phyloP scores from a whole-genome alignment of 1,139 yeast genomes.

The Geotrichum fermentans region DNA sequence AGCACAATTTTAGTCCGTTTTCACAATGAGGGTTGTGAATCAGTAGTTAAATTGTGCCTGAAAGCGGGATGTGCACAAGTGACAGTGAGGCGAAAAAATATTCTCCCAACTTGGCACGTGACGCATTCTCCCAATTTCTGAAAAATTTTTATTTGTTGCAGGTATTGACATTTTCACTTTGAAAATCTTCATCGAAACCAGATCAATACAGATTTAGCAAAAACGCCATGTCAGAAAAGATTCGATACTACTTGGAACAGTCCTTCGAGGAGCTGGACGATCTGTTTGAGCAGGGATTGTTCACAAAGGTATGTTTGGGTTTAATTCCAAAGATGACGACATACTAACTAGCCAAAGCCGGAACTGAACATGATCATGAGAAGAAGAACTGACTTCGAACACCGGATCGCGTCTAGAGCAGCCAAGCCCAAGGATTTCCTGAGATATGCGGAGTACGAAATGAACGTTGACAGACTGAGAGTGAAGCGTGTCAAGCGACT shows the following conservation, averaged over 20 bases:
- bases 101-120: too few species aligned
- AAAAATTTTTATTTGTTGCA: too few species aligned
- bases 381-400: slow-evolving; percentile 93
- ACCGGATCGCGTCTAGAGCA: slow-evolving; percentile 80
- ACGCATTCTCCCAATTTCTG: too few species aligned
- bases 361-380: slow-evolving; percentile 87
- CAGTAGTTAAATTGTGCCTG: too few species aligned
- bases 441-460: slow-evolving; percentile 76
- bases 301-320: slow-evolving; percentile 36
- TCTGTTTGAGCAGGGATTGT: slow-evolving; percentile 72
- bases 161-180: too few species aligned
- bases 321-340: neutral
- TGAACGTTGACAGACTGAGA: slow-evolving; percentile 72
- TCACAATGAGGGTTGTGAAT: too few species aligned
- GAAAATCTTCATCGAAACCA: too few species aligned
- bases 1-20: too few species aligned
- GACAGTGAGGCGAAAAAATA: too few species aligned
- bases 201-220: neutral
- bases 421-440: slow-evolving; percentile 73
- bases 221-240: slow-evolving; percentile 59
- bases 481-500: slow-evolving; percentile 65
- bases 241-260: slow-evolving; percentile 73
- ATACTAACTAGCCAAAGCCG: slow-evolving; percentile 42
- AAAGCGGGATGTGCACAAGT: too few species aligned
- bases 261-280: slow-evolving; percentile 93